phyloP scores from a whole-genome alignment of 495 filamentous ascomycete genomes.

The Oidiodendron maius region DNA sequence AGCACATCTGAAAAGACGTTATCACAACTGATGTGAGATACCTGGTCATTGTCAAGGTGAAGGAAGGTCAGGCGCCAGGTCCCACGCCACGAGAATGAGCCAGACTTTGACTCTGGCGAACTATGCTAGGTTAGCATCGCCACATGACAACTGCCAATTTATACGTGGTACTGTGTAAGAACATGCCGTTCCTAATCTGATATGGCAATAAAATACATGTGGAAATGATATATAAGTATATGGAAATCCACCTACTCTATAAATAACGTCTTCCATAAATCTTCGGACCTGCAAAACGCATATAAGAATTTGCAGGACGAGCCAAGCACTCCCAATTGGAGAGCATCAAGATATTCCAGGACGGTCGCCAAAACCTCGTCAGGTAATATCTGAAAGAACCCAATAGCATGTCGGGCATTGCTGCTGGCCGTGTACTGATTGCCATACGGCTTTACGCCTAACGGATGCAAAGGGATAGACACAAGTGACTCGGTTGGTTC shows the following conservation, averaged over 20 bases:
- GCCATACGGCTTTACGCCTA: conserved; percentile 81
- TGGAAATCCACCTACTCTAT: conserved; percentile 62
- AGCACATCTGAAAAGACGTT: conserved; percentile 88
- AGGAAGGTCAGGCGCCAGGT: conserved; percentile 84
- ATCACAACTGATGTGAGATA: conserved; percentile 56
- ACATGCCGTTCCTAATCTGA: too few relatives aligned
- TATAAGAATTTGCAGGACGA: conserved; percentile 83
- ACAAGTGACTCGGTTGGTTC: conserved; percentile 22
- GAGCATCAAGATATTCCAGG: conserved; percentile 67
- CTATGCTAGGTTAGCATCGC: conserved; percentile 7
- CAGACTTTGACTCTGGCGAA: conserved; percentile 19
- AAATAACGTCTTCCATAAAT: conserved; percentile 86
- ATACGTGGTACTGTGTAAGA: too few relatives aligned
- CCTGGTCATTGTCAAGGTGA: conserved; percentile 43
- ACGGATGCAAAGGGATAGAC: conserved; percentile 69
- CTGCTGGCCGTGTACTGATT: conserved; percentile 67
- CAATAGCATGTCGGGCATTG: conserved; percentile 61
- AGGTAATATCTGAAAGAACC: conserved; percentile 58
- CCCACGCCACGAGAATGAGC: conserved; percentile 68
- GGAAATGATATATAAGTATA: too few relatives aligned
- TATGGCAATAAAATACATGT: too few relatives aligned
- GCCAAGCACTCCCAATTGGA: conserved; percentile 59
- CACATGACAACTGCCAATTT: too few relatives aligned
- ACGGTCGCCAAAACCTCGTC: conserved; percentile 78
- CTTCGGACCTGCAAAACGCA: conserved; percentile 79